Conservation (phyloP, 2,329 filamentous ascomycete species). For the Cordyceps pruinosa region DNA sequence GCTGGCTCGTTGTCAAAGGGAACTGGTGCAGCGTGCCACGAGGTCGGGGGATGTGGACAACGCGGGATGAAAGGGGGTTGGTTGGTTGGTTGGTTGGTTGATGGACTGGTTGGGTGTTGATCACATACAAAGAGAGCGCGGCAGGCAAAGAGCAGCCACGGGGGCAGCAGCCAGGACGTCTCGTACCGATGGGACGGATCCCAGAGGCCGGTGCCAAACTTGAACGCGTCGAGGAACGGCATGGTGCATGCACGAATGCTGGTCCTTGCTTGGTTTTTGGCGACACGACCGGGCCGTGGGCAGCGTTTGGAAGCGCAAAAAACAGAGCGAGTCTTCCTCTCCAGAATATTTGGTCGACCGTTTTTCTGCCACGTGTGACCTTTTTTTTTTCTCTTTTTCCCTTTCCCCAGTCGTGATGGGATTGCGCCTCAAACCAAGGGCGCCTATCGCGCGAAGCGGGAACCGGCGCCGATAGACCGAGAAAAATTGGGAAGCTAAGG, state of each 20-base stretch:
- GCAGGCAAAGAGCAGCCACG: slow-evolving; percentile 51
- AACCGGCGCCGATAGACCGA: background rate
- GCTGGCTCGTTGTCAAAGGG: no score
- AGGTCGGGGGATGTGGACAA: no score
- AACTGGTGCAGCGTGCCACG: background rate
- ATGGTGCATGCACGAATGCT: background rate
- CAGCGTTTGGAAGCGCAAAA: no score
- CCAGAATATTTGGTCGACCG: background rate
- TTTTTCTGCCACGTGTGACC: background rate
- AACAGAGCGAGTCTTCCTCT: no score
- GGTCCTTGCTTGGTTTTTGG: background rate
- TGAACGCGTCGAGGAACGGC: slow-evolving; percentile 25
- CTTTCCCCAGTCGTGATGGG: background rate
- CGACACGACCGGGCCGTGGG: no score
- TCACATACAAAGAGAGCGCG: slow-evolving; percentile 48
- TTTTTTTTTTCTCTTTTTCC: background rate
- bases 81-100: background rate
- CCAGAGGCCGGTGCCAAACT: slow-evolving; percentile 37
- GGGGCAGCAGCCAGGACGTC: slow-evolving; percentile 75
- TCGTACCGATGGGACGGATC: slow-evolving; percentile 60
- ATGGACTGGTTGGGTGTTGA: background rate
- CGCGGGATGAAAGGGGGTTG: no score
- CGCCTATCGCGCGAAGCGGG: background rate
- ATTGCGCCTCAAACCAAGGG: no score
- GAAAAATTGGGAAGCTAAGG: no score